Conservation (phyloP, 2,329 filamentous ascomycete species). For the Colletotrichum tabaci region DNA sequence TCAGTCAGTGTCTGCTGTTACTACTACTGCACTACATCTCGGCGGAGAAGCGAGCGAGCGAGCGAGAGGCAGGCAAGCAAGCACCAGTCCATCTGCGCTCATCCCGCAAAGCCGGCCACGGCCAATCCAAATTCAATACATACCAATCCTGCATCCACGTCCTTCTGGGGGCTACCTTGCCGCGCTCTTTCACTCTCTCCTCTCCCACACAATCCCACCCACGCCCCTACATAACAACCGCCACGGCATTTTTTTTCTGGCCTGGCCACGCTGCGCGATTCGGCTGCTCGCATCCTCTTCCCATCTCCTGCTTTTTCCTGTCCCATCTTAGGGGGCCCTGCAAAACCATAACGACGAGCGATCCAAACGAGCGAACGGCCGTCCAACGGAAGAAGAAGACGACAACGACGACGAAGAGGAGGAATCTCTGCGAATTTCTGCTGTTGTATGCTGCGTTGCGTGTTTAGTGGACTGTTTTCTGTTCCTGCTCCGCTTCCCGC, state of each 20-base stretch:
- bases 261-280: slow-evolving; percentile 37
- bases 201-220: background rate
- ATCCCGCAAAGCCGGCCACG: slow-evolving; percentile 38
- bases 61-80: slow-evolving; percentile 9
- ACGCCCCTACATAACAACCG: slow-evolving; percentile 40
- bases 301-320: slow-evolving; percentile 14
- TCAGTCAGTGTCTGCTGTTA: slow-evolving; percentile 7
- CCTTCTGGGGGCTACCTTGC: slow-evolving; percentile 10
- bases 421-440: slow-evolving; percentile 19
- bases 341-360: slow-evolving; percentile 33
- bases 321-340: slow-evolving; percentile 35
- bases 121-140: slow-evolving; percentile 34
- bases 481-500: slow-evolving; percentile 10
- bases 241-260: slow-evolving; percentile 32
- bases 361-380: slow-evolving; percentile 38
- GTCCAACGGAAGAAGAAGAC: background rate
- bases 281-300: slow-evolving; percentile 29
- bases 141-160: slow-evolving; percentile 19
- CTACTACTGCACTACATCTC: slow-evolving; percentile 28
- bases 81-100: slow-evolving; percentile 38
- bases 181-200: background rate
- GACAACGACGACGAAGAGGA: background rate
- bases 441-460: slow-evolving; percentile 24
- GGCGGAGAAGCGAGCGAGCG: slow-evolving; percentile 38
- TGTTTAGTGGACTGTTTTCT: slow-evolving; percentile 25